Evolutionary conservation across 768 basidiomycete species (phyloP), one percentile per base, ranked within the genome.

Genomic region (Hirschioporus abietinus): DNA sequence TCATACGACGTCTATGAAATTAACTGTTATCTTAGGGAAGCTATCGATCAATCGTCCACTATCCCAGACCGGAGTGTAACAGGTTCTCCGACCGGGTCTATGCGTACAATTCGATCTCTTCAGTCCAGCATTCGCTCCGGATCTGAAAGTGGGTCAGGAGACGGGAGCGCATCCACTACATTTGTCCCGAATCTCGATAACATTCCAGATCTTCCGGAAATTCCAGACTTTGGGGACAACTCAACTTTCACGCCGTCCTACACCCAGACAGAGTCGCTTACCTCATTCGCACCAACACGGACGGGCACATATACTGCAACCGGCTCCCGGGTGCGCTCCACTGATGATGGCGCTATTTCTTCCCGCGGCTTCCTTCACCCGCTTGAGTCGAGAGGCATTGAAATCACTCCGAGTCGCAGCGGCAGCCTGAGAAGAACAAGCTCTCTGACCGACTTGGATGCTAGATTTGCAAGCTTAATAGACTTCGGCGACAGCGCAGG

Each of bases 171-270:
- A 0, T 90, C 89, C 1, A 92, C 91, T 0, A 84, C 88, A 35
- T 93, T 90, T 71, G 85, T 93, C 0, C 92, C 92, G 0, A 91
- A 92, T 0, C 74, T 92, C n/a, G 82, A 85, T 65, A 81, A 84
- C 1, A 52, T 52, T 52, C 42, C 42, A 3, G 42, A 52, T 52
- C 81, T 92, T 30, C 88, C 88, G 0, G 91, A 92, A 67, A 81
- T 92, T 27, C 88, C 88, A 0, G 91, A 92, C 67, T 76, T 89
- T 66, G 74, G 76, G 0, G 74, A 52, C 42, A 15, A 3, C 20
- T 52, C 42, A 20, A 52, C 42, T 52, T 52, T 52, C 42, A 30
- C 30, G 30, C 30, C 30, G 30, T 30, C 30, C 30, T 30, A 30
- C 30, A 52, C 42, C 12, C 42, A 52, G 12, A 52, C 42, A 3